A percentile compares a stretch with the other conserved stretches of the same genome.
Conservation (phyloP, 352 stramenopile species). For the Blastocystis hominis region DNA sequence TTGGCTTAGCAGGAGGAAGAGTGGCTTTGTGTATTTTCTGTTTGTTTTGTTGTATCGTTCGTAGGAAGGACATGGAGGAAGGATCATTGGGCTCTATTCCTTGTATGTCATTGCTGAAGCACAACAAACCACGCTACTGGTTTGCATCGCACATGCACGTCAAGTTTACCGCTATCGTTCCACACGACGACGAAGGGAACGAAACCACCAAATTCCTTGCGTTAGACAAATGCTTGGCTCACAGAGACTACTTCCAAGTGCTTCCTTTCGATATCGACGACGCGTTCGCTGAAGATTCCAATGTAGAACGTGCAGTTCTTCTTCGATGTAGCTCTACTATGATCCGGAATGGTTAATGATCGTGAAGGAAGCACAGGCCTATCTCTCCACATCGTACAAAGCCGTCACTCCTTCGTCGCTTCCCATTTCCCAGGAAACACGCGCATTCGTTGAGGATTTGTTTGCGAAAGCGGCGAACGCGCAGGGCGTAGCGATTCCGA, state of each 20-base stretch:
- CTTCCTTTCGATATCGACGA: constrained; percentile 69
- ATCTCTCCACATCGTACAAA: constrained; percentile 69
- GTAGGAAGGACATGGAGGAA: constrained; percentile 75
- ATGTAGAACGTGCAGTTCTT: constrained; percentile 60
- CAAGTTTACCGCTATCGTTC: constrained; percentile 89
- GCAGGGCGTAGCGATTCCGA: constrained; percentile 59
- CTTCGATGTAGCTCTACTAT: constrained; percentile 70
- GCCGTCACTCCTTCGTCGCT: constrained; percentile 66
- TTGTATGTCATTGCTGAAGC: constrained; percentile 78
- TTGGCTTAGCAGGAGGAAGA: constrained; percentile 80
- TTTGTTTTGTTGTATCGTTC: neutral
- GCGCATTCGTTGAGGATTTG: constrained; percentile 61
- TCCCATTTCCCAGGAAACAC: neutral
- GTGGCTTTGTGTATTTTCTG: constrained; percentile 72
- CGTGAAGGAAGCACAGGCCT: constrained; percentile 78
- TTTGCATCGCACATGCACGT: constrained; percentile 94
- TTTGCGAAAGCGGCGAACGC: neutral
- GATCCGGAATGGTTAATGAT: constrained; percentile 87
- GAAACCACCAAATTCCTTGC: constrained; percentile 83
- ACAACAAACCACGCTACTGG: constrained; percentile 76
- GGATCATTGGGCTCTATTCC: constrained; percentile 84
- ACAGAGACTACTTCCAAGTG: constrained; percentile 85
- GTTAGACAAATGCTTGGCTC: constrained; percentile 95
- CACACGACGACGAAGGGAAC: constrained; percentile 64
- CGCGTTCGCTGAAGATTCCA: constrained; percentile 37